These are phyloP conservation scores for Microdochium nivale DNA, from an alignment of 2,329 filamentous ascomycete species.

Conservation along the genomic window DNA sequence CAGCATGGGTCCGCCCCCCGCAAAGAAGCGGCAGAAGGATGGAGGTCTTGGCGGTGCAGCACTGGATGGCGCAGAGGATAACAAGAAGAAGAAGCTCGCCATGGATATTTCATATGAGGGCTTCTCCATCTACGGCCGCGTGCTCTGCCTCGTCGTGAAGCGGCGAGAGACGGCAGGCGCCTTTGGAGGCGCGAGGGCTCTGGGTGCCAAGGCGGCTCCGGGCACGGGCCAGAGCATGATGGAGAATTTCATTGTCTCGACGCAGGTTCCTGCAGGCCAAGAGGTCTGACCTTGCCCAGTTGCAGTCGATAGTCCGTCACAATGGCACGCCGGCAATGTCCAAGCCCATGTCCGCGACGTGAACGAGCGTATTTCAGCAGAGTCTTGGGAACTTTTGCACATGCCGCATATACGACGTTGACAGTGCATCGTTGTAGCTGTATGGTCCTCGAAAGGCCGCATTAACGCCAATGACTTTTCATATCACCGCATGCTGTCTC, in stretches of 20 bases:
- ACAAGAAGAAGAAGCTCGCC: conserved; percentile 85
- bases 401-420: too few species aligned
- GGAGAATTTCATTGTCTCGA: conserved; percentile 79
- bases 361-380: too few species aligned
- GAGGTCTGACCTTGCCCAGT: conserved; percentile 15
- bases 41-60: conserved; percentile 16
- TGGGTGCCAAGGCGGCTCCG: conserved; percentile 14
- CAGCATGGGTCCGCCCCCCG: conserved; percentile 30
- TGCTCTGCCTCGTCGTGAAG: conserved; percentile 82
- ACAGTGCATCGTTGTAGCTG: too few species aligned
- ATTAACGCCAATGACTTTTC: too few species aligned
- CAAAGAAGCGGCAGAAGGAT: conserved; percentile 35
- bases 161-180: conserved; percentile 53
- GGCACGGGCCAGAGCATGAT: conserved; percentile 59
- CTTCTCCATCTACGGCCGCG: conserved; percentile 90
- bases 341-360: too few species aligned
- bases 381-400: too few species aligned
- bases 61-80: conserved; percentile 25
- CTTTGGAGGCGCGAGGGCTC: conserved; percentile 16
- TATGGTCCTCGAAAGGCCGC: too few species aligned
- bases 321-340: too few species aligned
- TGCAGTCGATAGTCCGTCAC: too few species aligned
- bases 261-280: conserved; percentile 49
- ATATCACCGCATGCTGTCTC: too few species aligned
- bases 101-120: conserved; percentile 88